Evolutionary conservation across 2,329 filamentous ascomycete species (phyloP).

Genomic region (Claviceps africana): DNA sequence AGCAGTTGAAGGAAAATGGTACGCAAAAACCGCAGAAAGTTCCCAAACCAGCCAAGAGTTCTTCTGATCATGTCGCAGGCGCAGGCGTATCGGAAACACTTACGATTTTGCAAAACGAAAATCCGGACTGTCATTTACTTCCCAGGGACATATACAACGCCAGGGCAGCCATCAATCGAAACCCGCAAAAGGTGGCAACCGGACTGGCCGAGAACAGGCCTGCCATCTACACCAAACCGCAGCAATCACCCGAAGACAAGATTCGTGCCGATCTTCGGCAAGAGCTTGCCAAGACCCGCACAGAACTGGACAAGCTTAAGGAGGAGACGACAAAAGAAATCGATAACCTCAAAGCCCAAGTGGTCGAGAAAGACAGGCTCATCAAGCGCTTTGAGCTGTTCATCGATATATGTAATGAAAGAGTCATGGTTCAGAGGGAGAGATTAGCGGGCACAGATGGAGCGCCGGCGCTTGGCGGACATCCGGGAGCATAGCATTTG

Average conservation of each 20-base stretch:
- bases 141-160: slow-evolving; percentile 56
- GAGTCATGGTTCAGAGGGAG: slow-evolving; percentile 49
- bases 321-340: slow-evolving; percentile 45
- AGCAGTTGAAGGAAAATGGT: slow-evolving; percentile 52
- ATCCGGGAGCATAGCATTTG: slow-evolving; percentile 10
- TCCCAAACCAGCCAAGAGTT: slow-evolving; percentile 3
- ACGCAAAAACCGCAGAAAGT: slow-evolving; percentile 17
- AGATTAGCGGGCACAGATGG: slow-evolving; percentile 26
- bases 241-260: slow-evolving; percentile 48
- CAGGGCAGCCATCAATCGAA: slow-evolving; percentile 51
- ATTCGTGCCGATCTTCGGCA: slow-evolving; percentile 47
- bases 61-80: slow-evolving; percentile 25
- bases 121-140: slow-evolving; percentile 48
- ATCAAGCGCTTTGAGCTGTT: slow-evolving; percentile 55
- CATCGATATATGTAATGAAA: slow-evolving; percentile 54
- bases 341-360: slow-evolving; percentile 40
- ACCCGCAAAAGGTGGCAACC: slow-evolving; percentile 46
- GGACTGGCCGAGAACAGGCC: slow-evolving; percentile 47
- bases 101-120: slow-evolving; percentile 49
- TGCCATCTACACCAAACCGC: slow-evolving; percentile 53
- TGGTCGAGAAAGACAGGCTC: slow-evolving; percentile 49
- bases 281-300: slow-evolving; percentile 43
- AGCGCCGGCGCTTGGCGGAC: slow-evolving; percentile 13
- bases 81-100: slow-evolving; percentile 52
- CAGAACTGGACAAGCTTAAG: slow-evolving; percentile 40